Evolutionary conservation across 257 asterid genomes (phyloP).

Genomic region (Gardenia jasminoides): DNA sequence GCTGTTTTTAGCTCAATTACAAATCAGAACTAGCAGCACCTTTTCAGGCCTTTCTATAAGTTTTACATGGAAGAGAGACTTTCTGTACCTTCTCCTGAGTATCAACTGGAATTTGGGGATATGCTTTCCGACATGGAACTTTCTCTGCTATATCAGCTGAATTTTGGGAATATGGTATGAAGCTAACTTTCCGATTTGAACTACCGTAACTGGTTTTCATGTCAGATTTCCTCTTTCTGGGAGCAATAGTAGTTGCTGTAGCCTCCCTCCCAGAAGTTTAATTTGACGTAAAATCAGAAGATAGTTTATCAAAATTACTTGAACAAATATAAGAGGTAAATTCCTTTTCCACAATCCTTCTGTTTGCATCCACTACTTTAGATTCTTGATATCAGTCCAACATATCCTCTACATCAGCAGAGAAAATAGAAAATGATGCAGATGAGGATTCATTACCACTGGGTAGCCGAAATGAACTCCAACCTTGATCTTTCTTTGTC

Average conservation of each 20-base stretch:
- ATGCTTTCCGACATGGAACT: constrained; percentile 54
- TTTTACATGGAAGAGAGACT: background rate
- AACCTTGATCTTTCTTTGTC: constrained; percentile 61
- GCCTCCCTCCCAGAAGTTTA: constrained; percentile 53
- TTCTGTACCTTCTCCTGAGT: constrained; percentile 36
- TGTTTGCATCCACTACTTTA: constrained; percentile 45
- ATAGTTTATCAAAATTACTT: constrained; percentile 44
- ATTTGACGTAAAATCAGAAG: constrained; percentile 48
- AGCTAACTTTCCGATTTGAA: constrained; percentile 48
- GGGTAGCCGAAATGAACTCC: constrained; percentile 46
- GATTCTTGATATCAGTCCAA: constrained; percentile 58
- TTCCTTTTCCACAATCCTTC: constrained; percentile 60
- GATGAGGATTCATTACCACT: constrained; percentile 55
- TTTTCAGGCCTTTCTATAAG: constrained; percentile 64
- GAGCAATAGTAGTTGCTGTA: constrained; percentile 35
- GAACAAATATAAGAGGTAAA: constrained; percentile 44
- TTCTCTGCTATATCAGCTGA: constrained; percentile 56
- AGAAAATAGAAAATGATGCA: constrained; percentile 44
- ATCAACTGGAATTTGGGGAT: constrained; percentile 41
- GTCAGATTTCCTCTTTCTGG: constrained; percentile 49
- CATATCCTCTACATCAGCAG: constrained; percentile 57
- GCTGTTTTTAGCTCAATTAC: constrained; percentile 50
- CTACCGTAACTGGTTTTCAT: constrained; percentile 40
- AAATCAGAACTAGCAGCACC: constrained; percentile 46
- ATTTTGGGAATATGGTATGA: constrained; percentile 44